These are phyloP conservation scores for Trichoderma polysporum DNA, from an alignment of 2,329 filamentous ascomycete species.

Conservation along the genomic window DNA sequence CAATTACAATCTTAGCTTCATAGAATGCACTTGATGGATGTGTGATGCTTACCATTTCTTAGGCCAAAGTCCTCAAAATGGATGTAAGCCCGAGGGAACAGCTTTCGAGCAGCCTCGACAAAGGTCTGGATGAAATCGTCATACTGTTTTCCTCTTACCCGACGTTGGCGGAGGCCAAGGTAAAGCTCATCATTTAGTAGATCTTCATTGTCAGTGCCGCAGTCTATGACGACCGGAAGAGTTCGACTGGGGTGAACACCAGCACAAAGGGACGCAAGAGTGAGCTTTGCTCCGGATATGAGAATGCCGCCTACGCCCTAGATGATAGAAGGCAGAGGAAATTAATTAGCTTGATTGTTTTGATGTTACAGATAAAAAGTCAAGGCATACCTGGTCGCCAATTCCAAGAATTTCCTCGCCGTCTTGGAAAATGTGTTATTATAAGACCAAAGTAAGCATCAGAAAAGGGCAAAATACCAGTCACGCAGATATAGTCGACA, in stretches of 20 bases:
- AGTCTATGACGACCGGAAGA: conserved; percentile 79
- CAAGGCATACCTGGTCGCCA: conserved; percentile 62
- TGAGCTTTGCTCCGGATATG: conserved; percentile 81
- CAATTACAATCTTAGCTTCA: not conserved
- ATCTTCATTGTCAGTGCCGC: conserved; percentile 77
- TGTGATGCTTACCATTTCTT: conserved; percentile 54
- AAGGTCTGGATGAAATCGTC: conserved; percentile 76
- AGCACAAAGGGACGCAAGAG: conserved; percentile 80
- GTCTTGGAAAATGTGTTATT: conserved; percentile 34
- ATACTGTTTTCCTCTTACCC: conserved; percentile 70
- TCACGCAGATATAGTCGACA: conserved; percentile 86
- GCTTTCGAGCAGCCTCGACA: conserved; percentile 63
- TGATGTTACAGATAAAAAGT: no score
- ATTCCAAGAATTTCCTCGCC: conserved; percentile 79
- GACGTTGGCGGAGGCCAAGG: conserved; percentile 66
- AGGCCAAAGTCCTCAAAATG: conserved; percentile 91
- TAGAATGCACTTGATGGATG: not conserved
- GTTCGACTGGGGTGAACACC: conserved; percentile 79
- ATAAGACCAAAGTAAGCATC: not conserved
- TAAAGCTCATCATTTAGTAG: conserved; percentile 77
- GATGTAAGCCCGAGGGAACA: conserved; percentile 78
- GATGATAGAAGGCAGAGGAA: not conserved
- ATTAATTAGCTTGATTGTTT: not conserved
- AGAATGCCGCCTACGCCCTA: conserved; percentile 75
- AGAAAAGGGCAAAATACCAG: conserved; percentile 50